Base-by-base conservation (phyloP, 2,329 filamentous ascomycete species). In the Aspergillus thermomutatus region DNA sequence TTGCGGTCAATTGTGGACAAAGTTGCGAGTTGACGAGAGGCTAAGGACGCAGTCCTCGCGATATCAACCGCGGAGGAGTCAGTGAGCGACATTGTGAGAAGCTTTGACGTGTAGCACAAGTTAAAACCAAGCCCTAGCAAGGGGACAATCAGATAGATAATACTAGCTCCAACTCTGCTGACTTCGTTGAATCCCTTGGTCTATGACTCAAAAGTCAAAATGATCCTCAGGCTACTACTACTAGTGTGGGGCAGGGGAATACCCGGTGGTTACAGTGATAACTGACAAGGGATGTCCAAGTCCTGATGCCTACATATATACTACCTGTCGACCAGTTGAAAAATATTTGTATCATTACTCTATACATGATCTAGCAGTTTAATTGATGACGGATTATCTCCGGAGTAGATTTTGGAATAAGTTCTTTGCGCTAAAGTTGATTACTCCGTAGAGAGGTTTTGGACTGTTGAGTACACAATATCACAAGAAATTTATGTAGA, bases 11-110 rank as follows among this genome's bases (percentile, higher is more conserved):
- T 77, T 41, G 85, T 84, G 3, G 91, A 83, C 50, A 97, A 85
- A 1, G 90, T 89, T 50, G 92, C 91, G 47, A 99, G 85, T 52
- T 85, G 84, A 70, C 91, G 89, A 31, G 94, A 96, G 17, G 93
- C 91, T 49, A 83, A 77, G 69, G 92, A 92, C 60, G 93, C 93
- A 49, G 87, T 83, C 67, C 82, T 82, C 40, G 93, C 93, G 52
- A 90, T 89, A 63, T 92, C 86, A 54, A 84, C 79, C 49, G 93
- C 90, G 31, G 88, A 88, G 53, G 89, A 90, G 73, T 90, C 92
- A 50, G 92, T 96, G 57, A 97, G 82, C 64, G 93, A 96, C 94
- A 97, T 96, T 53, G 10, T 9, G 7, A 14, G 14, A 46, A 46
- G 10, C 11, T 46, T 21, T 34, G 14, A 34, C 14, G 31, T 17